Base-by-base conservation (phyloP, 106 monocot species). In the Cymbidium sinense region DNA sequence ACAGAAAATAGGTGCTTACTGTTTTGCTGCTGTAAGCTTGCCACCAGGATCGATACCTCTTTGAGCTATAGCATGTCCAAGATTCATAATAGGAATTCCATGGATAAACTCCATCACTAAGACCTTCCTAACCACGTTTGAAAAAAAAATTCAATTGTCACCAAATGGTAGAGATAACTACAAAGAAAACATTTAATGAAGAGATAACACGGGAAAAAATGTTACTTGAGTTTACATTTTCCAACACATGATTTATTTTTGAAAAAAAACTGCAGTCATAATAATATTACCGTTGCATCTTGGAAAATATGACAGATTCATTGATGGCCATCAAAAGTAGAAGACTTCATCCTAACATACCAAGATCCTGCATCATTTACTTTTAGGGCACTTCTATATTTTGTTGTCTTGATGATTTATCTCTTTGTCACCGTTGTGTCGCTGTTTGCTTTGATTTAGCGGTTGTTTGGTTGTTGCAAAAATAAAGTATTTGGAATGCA, bases 71-170 rank as follows among this genome's bases (percentile, higher is more conserved):
- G 92, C 99, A 79, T 82, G 47, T 33, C 90, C 92, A 83, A 99
- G 90, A 79, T 93, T 95, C 82, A 90, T 87, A 80, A 99, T 99
- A 41, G 94, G 99, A 74, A 78, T 91, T 69, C 99, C 99, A 72
- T 95, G 79, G 36, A 99, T 81, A 71, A 95, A 99, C 77, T 99
- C 99, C 99, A 99, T 99, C 50, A 92, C 87, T 75, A 99, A 84
- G 77, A 95, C 86, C 84, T 89, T 86, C 90, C 99, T 99, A 83
- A 78, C 41, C 54, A 82, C 29, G 36, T 2, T 76, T 39, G 70
- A n/a, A 65, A 52, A 34, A 79, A 79, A 67, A 1, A 23, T 67
- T 31, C 5, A 64, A 64, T 54, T 47, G 5, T 58, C 58, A 58
- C 51, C 15, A 67, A 18, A 7, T 50, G 36, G 39, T 36, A 23